Percentiles rank a stretch among this genome's conserved stretches.
Conservation (phyloP, 176 grass and related monocot genomes). For the Carex pumila region DNA sequence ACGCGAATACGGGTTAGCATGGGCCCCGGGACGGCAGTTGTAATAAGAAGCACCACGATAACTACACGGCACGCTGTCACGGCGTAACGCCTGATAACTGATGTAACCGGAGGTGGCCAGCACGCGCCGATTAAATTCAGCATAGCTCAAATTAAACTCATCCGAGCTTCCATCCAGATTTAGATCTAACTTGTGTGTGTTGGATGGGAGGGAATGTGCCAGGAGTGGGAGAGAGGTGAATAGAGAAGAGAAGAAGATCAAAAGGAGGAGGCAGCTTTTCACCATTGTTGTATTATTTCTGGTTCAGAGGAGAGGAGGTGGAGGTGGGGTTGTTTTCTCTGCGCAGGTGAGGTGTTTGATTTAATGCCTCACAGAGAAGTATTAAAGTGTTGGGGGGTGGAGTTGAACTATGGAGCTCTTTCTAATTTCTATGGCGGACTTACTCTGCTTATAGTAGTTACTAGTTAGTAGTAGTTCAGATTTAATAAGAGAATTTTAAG, state of each 20-base stretch:
- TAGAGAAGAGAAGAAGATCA: not conserved
- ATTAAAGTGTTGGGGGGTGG: not conserved
- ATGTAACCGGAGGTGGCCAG: slow-evolving; percentile 20
- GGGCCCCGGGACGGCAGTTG: slow-evolving; percentile 46
- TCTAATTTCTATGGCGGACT: not conserved
- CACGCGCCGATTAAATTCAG: slow-evolving; percentile 1
- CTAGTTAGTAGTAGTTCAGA: no score
- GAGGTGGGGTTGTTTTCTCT: not conserved
- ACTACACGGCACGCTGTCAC: slow-evolving; percentile 32
- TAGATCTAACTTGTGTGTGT: not conserved
- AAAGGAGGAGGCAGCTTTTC: not conserved
- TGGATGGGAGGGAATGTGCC: not conserved
- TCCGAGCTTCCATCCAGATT: slow-evolving; percentile 1
- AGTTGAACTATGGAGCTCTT: not conserved
- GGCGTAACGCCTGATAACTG: slow-evolving; percentile 40
- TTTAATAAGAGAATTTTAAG: not conserved
- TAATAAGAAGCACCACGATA: slow-evolving; percentile 39
- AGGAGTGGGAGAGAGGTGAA: not conserved
- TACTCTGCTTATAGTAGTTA: not conserved
- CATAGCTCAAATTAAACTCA: slow-evolving; percentile 2
- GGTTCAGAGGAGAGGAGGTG: not conserved
- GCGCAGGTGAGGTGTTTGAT: not conserved
- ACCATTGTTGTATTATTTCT: not conserved
- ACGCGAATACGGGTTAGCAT: slow-evolving; percentile 51
- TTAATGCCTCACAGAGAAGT: not conserved